phyloP scores from a whole-genome alignment of 2,329 filamentous ascomycete genomes.

The Neonectria punicea region DNA sequence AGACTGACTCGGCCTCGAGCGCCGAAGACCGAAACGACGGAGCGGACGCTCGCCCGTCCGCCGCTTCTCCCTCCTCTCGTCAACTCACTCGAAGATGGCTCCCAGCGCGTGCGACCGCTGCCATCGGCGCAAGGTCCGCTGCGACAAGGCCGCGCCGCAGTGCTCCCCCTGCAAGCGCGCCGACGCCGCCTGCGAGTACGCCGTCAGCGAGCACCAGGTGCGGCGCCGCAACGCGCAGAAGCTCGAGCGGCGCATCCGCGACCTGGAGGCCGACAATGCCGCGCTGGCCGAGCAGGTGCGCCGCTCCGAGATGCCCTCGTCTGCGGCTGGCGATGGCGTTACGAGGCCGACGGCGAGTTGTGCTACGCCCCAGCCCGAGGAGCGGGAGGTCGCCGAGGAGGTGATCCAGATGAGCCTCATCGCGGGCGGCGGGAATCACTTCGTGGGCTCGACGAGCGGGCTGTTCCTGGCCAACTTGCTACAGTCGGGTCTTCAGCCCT shows the following conservation, averaged over 20 bases:
- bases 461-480: slow-evolving; percentile 55
- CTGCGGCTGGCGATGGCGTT: slow-evolving; percentile 14
- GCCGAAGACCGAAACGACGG: slow-evolving; percentile 21
- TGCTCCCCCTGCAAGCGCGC: slow-evolving; percentile 51
- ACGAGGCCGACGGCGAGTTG: background rate
- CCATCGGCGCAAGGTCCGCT: slow-evolving; percentile 54
- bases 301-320: slow-evolving; percentile 9
- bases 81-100: slow-evolving; percentile 16
- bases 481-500: slow-evolving; percentile 37
- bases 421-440: slow-evolving; percentile 55
- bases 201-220: slow-evolving; percentile 44
- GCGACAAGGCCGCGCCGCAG: slow-evolving; percentile 51
- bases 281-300: slow-evolving; percentile 25
- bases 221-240: slow-evolving; percentile 47
- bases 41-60: slow-evolving; percentile 14
- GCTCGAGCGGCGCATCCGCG: slow-evolving; percentile 48
- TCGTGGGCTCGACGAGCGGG: slow-evolving; percentile 53
- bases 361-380: slow-evolving; percentile 16
- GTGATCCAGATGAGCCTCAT: slow-evolving; percentile 56
- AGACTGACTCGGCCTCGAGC: slow-evolving; percentile 27
- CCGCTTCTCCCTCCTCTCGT: background rate
- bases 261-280: slow-evolving; percentile 46
- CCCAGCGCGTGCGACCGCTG: slow-evolving; percentile 52
- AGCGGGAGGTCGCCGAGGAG: slow-evolving; percentile 50
- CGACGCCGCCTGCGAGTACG: slow-evolving; percentile 48